phyloP scores from a whole-genome alignment of 2,329 filamentous ascomycete genomes.

The Aspergillus amoenus region DNA sequence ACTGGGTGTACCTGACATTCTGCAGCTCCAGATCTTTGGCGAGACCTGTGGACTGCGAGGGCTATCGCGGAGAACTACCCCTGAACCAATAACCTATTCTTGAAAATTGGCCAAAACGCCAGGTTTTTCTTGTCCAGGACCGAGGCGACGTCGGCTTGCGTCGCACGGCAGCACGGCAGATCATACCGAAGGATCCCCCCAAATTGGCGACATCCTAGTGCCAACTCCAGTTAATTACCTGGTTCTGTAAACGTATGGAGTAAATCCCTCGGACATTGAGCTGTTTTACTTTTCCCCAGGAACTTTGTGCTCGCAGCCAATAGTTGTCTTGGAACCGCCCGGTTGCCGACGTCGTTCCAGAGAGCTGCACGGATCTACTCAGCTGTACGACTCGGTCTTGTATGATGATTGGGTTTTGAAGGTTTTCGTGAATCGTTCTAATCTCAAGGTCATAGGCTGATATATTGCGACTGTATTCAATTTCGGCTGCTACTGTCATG shows the following conservation, averaged over 20 bases:
- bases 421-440: not conserved
- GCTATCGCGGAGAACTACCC: conserved; percentile 14
- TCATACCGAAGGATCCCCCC: conserved; percentile 19
- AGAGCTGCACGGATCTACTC: not conserved
- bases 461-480: not conserved
- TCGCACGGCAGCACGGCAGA: conserved; percentile 29
- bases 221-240: conserved; percentile 10
- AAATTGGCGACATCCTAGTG: not conserved
- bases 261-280: conserved; percentile 5
- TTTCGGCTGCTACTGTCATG: conserved; percentile 20
- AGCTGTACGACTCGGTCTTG: conserved; percentile 3
- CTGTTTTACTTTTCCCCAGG: not conserved
- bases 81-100: conserved; percentile 18
- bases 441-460: not conserved
- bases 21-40: conserved; percentile 16
- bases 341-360: not conserved
- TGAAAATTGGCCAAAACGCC: not conserved
- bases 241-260: conserved; percentile 8
- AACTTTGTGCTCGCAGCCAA: conserved; percentile 1
- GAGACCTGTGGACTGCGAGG: conserved; percentile 10
- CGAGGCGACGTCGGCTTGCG: conserved; percentile 23
- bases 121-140: conserved; percentile 10
- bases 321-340: not conserved
- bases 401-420: not conserved
- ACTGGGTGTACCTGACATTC: conserved; percentile 8